A percentile compares a stretch with the other conserved stretches of the same genome.
Conservation (phyloP, 306 rosid species). For the Canavalia ensiformis region DNA sequence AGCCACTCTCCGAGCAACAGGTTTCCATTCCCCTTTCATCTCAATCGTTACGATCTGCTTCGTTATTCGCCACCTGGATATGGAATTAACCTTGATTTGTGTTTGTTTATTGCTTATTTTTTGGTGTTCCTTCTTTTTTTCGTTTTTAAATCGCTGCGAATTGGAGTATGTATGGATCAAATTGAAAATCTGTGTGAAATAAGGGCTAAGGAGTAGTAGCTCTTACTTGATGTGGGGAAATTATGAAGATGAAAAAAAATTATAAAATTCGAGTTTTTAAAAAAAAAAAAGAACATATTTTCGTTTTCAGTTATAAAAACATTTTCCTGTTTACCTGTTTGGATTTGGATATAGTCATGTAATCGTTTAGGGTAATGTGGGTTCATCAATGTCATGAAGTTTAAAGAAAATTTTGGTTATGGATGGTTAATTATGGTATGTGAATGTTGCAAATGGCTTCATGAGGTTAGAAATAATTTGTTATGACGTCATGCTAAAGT, state of each 20-base stretch:
- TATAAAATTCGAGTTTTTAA: background rate
- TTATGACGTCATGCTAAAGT: background rate
- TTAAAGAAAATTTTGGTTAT: background rate
- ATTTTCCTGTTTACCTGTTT: background rate
- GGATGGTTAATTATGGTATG: constrained; percentile 9
- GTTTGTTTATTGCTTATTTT: background rate
- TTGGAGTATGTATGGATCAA: background rate
- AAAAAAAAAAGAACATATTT: background rate
- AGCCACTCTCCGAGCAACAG: constrained; percentile 86
- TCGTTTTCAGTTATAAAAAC: background rate
- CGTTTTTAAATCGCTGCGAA: background rate
- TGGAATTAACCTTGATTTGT: constrained; percentile 19
- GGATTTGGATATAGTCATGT: constrained; percentile 1
- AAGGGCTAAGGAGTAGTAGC: background rate
- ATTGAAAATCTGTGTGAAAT: background rate
- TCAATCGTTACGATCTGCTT: constrained; percentile 1
- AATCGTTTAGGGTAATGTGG: background rate
- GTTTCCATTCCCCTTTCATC: constrained; percentile 43
- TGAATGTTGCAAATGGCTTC: background rate
- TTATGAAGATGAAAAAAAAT: background rate
- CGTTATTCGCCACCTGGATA: background rate
- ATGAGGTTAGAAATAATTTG: background rate
- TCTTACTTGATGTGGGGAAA: background rate
- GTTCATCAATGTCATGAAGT: background rate
- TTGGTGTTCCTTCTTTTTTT: background rate